Evolutionary conservation across 1,139 yeast genomes (phyloP), one percentile per base, ranked within the genome.

Genomic region (Zygosaccharomyces pseudobailii): DNA sequence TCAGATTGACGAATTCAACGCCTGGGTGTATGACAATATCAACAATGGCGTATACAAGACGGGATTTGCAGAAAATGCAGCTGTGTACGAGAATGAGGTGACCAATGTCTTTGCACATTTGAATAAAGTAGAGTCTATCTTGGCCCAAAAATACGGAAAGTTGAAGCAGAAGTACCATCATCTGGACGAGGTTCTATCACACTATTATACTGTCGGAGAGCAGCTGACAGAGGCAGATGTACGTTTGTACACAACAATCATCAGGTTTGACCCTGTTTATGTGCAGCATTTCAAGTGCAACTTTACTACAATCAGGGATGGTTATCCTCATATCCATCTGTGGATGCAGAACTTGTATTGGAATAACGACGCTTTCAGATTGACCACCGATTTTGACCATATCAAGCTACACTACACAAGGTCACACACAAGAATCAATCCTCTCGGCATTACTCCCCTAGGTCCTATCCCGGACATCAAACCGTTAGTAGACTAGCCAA

Each of bases 241-340:
- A 47, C 76, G 97, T 57, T 76, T 92, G 50, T 92, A 70, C 70
- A 82, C 94, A 30, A 84, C 97, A 7, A 83, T 90, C 52, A 73
- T 87, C 40, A 78, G 97, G 57, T 90, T 90, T 61, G 97, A 90
- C 66, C 86, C 94, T 1, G 95, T 87, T 27, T 90, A 90, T 63
- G 90, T 84, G 47, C 96, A 89, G 68, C 97, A 89, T 67, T 92
- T 92, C 78, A 92, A 92, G 71, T 87, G 96, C 69, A 92, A 92
- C 67, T 69, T 88, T 54, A 81, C 82, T 43, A 85, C 82, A 75
- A 86, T 92, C 61, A 80, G 97, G 62, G 74, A 73, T 54, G 87
- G 88, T 54, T 92, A 80, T 65, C 97, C 97, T 21, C 69, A 74
- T 59, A 70, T 89, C 46, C 84, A 88, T 70, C 72, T 79, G 53